These are phyloP conservation scores for Xylaria intraflava DNA, from an alignment of 495 filamentous ascomycete species.

Conservation along the genomic window DNA sequence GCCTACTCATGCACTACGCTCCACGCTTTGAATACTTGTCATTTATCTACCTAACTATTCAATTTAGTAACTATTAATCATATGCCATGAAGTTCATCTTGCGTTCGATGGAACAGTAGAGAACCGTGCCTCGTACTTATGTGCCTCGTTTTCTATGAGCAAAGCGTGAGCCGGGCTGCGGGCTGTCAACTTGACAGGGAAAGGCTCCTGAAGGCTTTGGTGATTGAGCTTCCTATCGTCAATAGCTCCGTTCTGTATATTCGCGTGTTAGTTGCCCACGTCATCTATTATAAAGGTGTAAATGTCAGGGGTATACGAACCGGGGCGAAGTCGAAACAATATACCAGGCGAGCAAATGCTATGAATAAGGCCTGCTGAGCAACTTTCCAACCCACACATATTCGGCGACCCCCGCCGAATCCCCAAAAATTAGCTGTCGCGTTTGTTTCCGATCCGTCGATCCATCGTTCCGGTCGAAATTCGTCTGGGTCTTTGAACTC, in stretches of 20 bases:
- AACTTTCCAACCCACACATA: constrained; percentile 41
- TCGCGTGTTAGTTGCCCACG: neutral
- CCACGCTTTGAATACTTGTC: too few species aligned
- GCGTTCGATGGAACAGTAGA: too few species aligned
- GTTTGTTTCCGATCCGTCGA: constrained; percentile 34
- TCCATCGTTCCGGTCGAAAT: constrained; percentile 43
- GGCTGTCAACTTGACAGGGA: constrained; percentile 21
- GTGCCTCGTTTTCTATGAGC: constrained; percentile 14
- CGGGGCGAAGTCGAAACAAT: constrained; percentile 33
- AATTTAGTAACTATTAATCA: too few species aligned
- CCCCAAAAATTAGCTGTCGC: constrained; percentile 31
- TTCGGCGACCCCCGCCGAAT: constrained; percentile 39
- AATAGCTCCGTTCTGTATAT: constrained; percentile 12
- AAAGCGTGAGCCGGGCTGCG: constrained; percentile 21
- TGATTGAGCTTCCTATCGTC: constrained; percentile 22
- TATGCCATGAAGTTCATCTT: too few species aligned
- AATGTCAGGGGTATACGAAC: neutral
- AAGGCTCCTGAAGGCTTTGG: constrained; percentile 23
- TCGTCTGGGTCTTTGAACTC: constrained; percentile 24
- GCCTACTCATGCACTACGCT: too few species aligned
- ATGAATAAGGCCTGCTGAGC: constrained; percentile 36
- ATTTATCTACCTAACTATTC: too few species aligned
- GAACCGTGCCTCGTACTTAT: neutral
- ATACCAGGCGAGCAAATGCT: constrained; percentile 31
- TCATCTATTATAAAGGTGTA: constrained; percentile 3